Evolutionary conservation across 257 asterid genomes (phyloP).

Genomic region (Gentiana dahurica): DNA sequence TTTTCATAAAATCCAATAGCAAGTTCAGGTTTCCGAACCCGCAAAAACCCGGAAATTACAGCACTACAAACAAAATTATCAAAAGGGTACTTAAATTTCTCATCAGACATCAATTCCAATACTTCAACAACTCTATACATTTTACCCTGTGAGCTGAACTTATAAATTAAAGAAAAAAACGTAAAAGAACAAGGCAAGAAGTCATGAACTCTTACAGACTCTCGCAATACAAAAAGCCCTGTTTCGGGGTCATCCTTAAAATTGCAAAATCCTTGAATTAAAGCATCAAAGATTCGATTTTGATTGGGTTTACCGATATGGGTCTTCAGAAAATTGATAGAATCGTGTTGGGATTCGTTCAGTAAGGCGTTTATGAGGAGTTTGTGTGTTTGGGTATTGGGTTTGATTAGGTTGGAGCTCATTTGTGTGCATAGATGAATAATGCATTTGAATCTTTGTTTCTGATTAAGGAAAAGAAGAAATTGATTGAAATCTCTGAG

Average conservation of each 20-base stretch:
- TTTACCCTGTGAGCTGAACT: constrained; percentile 41
- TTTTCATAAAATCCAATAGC: constrained; percentile 63
- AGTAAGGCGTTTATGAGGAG: constrained; percentile 41
- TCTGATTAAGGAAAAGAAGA: constrained; percentile 37
- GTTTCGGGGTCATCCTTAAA: constrained; percentile 41
- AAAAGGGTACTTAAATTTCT: constrained; percentile 42
- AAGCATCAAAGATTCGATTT: constrained; percentile 39
- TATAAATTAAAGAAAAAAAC: constrained; percentile 34
- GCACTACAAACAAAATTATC: constrained; percentile 63
- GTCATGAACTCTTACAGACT: constrained; percentile 22
- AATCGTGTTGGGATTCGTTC: constrained; percentile 35
- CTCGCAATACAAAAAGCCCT: constrained; percentile 36
- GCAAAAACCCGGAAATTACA: constrained; percentile 64
- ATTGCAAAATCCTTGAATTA: constrained; percentile 47
- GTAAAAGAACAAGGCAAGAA: constrained; percentile 58
- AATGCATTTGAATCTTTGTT: constrained; percentile 34
- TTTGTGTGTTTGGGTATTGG: constrained; percentile 30
- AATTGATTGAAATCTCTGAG: constrained; percentile 41
- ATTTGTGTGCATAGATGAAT: constrained; percentile 42
- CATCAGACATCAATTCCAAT: constrained; percentile 45
- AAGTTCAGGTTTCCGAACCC: constrained; percentile 61
- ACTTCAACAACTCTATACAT: constrained; percentile 57
- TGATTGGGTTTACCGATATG: constrained; percentile 16
- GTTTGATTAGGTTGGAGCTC: constrained; percentile 29
- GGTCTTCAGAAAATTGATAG: constrained; percentile 36